Percentiles rank a stretch among this genome's conserved stretches.
These are phyloP conservation scores for Sarcodon sp. DNA, from an alignment of 768 basidiomycete genomes.

Conservation along the genomic window DNA sequence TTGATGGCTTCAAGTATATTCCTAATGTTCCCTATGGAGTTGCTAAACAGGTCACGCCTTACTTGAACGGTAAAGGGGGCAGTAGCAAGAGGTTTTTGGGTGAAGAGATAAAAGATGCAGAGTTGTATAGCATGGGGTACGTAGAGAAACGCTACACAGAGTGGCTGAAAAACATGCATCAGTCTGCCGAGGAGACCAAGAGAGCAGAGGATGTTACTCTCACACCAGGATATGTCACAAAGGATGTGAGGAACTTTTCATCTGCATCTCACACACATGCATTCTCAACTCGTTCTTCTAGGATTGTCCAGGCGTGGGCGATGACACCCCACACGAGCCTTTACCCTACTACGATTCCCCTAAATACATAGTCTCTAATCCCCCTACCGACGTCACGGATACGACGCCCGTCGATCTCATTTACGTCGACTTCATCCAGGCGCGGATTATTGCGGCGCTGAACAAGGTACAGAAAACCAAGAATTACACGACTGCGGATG, in stretches of 20 bases:
- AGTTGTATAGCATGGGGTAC: constrained; percentile 33
- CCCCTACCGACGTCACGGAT: constrained; percentile 31
- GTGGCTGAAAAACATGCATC: constrained; percentile 51
- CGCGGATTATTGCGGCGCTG: constrained; percentile 35
- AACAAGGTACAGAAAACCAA: constrained; percentile 40
- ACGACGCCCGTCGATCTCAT: constrained; percentile 56
- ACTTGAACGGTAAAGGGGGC: constrained; percentile 35
- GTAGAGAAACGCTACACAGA: constrained; percentile 35
- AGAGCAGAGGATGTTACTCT: constrained; percentile 32
- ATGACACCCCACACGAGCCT: constrained; percentile 56
- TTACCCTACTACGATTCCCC: constrained; percentile 37
- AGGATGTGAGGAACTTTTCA: constrained; percentile 31
- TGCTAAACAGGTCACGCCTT: constrained; percentile 39
- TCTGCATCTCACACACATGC: not conserved
- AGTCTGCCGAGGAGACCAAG: constrained; percentile 20
- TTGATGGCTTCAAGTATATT: constrained; percentile 51
- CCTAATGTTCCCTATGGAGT: constrained; percentile 34
- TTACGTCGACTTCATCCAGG: constrained; percentile 59
- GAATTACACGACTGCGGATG: constrained; percentile 39
- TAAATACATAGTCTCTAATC: constrained; percentile 42
- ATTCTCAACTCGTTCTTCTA: constrained; percentile 10
- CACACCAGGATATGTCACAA: constrained; percentile 71
- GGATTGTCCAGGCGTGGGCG: constrained; percentile 66
- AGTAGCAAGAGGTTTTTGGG: constrained; percentile 17
- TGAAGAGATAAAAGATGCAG: constrained; percentile 21